A percentile compares a stretch with the other conserved stretches of the same genome.
These are phyloP conservation scores for Nemania serpens DNA, from an alignment of 2,329 filamentous ascomycete genomes.

Conservation along the genomic window DNA sequence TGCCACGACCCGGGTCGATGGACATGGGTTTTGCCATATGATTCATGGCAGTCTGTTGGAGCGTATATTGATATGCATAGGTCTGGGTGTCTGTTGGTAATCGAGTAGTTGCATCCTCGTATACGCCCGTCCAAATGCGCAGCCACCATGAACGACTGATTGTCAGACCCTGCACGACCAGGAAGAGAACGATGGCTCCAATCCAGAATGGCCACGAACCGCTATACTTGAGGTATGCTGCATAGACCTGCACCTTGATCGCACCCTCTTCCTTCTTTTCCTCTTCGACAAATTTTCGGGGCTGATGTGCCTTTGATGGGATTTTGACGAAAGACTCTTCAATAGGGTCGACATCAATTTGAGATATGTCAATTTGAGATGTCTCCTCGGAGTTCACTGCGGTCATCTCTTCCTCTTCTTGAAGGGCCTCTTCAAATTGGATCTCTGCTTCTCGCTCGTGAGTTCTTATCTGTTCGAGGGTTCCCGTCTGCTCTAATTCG, in stretches of 20 bases:
- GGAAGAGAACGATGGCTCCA: conserved; percentile 57
- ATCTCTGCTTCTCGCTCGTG: conserved; percentile 57
- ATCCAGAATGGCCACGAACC: conserved; percentile 67
- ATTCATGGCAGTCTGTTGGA: conserved; percentile 53
- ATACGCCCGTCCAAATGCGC: conserved; percentile 62
- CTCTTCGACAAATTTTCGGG: conserved; percentile 76
- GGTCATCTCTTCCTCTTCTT: conserved; percentile 56
- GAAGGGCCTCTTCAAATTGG: conserved; percentile 45
- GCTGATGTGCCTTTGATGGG: conserved; percentile 50
- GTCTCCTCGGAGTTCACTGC: conserved; percentile 60
- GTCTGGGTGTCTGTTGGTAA: conserved; percentile 40
- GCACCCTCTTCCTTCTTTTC: conserved; percentile 73
- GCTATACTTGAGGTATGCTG: conserved; percentile 67
- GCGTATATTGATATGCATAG: conserved; percentile 50
- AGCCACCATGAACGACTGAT: conserved; percentile 69
- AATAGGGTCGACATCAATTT: conserved; percentile 46
- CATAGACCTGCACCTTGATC: conserved; percentile 70
- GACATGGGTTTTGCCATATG: conserved; percentile 40
- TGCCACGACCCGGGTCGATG: conserved; percentile 42
- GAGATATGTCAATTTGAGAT: conserved; percentile 48
- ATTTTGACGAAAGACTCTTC: conserved; percentile 54
- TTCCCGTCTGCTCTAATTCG: conserved; percentile 64
- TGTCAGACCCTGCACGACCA: conserved; percentile 58
- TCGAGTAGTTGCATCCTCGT: conserved; percentile 42
- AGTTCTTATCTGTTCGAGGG: conserved; percentile 60